Evolutionary conservation across 1,284 basidiomycete species (phyloP), one percentile per base, ranked within the genome.

Genomic region (Austroboletus niveus): DNA sequence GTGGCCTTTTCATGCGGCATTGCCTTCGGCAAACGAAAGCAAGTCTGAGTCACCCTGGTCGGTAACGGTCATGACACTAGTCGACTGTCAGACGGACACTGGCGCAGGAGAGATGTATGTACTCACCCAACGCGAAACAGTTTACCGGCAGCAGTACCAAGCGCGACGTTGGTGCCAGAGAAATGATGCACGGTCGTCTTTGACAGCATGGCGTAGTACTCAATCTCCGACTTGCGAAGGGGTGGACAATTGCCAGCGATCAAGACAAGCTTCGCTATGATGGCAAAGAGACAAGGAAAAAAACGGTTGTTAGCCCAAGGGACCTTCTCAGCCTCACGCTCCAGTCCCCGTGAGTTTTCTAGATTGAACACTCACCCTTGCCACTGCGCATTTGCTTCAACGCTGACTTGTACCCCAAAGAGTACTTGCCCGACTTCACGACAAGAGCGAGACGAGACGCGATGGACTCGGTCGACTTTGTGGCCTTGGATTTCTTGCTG

Each of bases 161-260:
- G 89, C 55, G 96, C 92, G 67, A 95, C 94, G 74, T 99, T 99
- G 62, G 94, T 94, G 64, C 96, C 96, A 64, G 89, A 81, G 71
- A 94, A 98, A 81, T 98, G 95, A 79, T 98, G 95, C 48, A 98
- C 94, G 57, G 87, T 85, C 55, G 95, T 98, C 82, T 98, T 98
- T 60, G 92, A 94, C 66, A 99, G 83, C 96, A 99, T 99, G 78
- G 97, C 97, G 75, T 99, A 99, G 84, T 99, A 99, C 82, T 99
- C 97, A 59, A 99, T 83, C 84, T 99, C 97, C 54, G 95, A 98
- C 77, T 98, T 98, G 76, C 97, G 92, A 61, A 99, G 85, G 59
- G 97, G 97, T 54, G 96, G 97, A 78, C 94, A 98, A 82, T 99
- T 99, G 66, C 94, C 95, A 68, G 96, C 94, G 72, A 99, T 98